Base-by-base conservation (phyloP, 2,329 filamentous ascomycete genomes). In the Tolypocladium cylindrosporum region DNA sequence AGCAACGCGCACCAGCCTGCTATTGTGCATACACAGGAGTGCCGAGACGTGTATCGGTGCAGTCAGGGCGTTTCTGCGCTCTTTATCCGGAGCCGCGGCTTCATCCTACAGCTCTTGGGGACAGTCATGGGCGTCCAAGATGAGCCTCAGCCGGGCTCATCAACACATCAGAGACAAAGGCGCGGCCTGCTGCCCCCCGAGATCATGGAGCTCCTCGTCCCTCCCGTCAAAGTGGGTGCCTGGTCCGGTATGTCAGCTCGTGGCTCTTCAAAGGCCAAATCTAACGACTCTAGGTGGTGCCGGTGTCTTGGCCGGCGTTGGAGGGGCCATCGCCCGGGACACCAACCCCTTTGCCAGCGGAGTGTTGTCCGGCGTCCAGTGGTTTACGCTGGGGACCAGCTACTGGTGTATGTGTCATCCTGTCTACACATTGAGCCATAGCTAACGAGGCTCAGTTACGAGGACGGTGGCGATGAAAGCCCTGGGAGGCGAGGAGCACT, bases 361-460 rank as follows among this genome's bases (percentile, higher is more conserved):
- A 0, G 64, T 87, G 14, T 80, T 86, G 42, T 86, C 87, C 27
- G 88, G 90, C 21, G 77, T 90, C 45, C 91, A 96, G 74, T 96
- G 90, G 83, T 90, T 90, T 71, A 80, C 83, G 48, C 79, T 95
- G 43, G 90, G 90, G 41, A 84, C 82, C 53, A 88, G 84, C 19
- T 97, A 87, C 69, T 93, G 86, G 79, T 86, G 88, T 86, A 77
- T 67, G 83, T 73, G 48, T 1, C 27, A 31, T 55, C 34, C 34
- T 59, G 27, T 50, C 36, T 1, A 39, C 24, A 45, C 14, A 4
- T 42, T 40, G 13, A 24, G 39, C 21, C 58, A 7, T 21, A 31
- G 54, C 58, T 67, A 55, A 67, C 57, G 13, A 41, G 14, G 50
- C 54, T 16, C 42, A 85, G 82, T 78, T 24, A 76, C 81, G 3